phyloP scores from a whole-genome alignment of 352 stramenopile species.

The Phytophthora constricta region DNA sequence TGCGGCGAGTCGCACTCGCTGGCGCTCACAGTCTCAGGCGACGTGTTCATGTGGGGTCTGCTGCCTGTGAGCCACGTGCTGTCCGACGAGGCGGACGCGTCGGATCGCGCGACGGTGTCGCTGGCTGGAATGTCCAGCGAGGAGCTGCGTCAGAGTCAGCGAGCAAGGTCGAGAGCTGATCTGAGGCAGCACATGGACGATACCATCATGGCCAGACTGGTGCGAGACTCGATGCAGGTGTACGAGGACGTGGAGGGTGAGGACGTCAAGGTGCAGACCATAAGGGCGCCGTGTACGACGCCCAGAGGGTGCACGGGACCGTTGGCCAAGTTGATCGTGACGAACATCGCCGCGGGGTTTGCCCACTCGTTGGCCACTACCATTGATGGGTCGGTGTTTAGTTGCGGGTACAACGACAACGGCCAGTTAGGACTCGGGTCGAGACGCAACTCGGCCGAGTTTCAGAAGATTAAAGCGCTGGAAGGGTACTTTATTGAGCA shows the following conservation, averaged over 20 bases:
- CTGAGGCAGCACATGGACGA: conserved; percentile 44
- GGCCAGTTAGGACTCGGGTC: conserved; percentile 74
- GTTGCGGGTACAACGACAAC: conserved; percentile 88
- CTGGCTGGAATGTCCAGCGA: conserved; percentile 55
- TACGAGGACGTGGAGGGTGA: conserved; percentile 56
- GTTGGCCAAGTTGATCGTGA: conserved; percentile 47
- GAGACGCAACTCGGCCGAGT: conserved; percentile 69
- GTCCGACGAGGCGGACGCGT: conserved; percentile 47
- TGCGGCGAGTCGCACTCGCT: conserved; percentile 83
- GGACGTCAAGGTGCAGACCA: conserved; percentile 55
- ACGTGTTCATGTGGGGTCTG: conserved; percentile 83
- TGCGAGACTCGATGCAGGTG: conserved; percentile 71
- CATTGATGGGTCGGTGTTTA: conserved; percentile 59
- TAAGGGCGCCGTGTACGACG: conserved; percentile 58
- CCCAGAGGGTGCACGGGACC: conserved; percentile 39
- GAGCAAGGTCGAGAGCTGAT: conserved; percentile 21
- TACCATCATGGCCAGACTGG: conserved; percentile 64
- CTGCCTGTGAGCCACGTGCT: conserved; percentile 62
- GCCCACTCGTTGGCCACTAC: conserved; percentile 75
- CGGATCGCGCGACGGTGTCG: conserved; percentile 63
- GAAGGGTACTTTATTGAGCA: conserved; percentile 60
- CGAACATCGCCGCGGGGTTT: conserved; percentile 73
- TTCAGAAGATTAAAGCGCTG: conserved; percentile 57
- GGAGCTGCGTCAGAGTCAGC: conserved; percentile 33
- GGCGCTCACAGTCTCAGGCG: conserved; percentile 54